Evolutionary conservation across 139 green algal species (phyloP).

Genomic region (Coccomyxa sp.): DNA sequence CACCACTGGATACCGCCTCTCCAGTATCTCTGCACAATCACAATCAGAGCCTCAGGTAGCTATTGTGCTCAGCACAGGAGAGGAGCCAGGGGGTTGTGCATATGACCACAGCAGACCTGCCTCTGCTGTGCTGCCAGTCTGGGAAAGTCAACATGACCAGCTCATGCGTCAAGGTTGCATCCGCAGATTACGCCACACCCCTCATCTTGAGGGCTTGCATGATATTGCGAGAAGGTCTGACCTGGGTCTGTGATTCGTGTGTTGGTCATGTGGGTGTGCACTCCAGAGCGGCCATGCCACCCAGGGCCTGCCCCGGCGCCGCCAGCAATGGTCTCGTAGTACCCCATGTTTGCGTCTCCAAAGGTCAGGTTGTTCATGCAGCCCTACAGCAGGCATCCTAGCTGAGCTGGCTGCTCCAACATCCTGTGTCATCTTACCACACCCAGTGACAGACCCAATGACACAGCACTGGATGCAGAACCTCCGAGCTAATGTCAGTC

Average conservation of each 20-base stretch:
- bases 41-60: too few relatives aligned
- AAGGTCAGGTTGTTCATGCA: conserved; percentile 99
- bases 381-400: conserved; percentile 43
- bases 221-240: too few relatives aligned
- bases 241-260: conserved; percentile 92
- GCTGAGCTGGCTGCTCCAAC: neutral
- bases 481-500: too few relatives aligned
- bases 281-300: conserved; percentile 82
- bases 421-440: neutral
- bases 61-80: too few relatives aligned
- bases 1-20: conserved; percentile 87
- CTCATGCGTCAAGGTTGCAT: too few relatives aligned
- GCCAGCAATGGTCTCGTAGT: conserved; percentile 97
- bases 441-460: too few relatives aligned
- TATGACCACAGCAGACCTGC: too few relatives aligned
- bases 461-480: neutral
- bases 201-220: too few relatives aligned
- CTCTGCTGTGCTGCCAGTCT: too few relatives aligned
- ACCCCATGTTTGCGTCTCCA: conserved; percentile 84
- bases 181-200: too few relatives aligned
- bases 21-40: conserved; percentile 93
- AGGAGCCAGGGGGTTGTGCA: too few relatives aligned
- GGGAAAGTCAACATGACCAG: too few relatives aligned
- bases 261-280: conserved; percentile 99
- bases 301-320: conserved; percentile 84